Evolutionary conservation across 371 early-diverging fungal species (phyloP), one percentile per base, ranked within the genome.

Genomic region (Saksenaea vasiformis): DNA sequence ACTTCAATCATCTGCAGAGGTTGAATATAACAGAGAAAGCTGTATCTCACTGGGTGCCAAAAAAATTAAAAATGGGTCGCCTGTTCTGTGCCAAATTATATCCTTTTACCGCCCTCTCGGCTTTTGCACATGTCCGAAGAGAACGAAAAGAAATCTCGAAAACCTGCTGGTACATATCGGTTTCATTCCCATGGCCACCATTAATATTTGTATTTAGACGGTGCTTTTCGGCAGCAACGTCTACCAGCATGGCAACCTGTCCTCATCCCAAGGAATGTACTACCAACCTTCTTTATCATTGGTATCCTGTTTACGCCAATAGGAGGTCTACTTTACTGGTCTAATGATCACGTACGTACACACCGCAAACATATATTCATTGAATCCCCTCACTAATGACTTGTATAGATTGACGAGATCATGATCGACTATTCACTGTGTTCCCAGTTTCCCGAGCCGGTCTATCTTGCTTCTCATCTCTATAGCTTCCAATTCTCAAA

Each of bases 161-260:
- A 58, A 27, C 72, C 72, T 5, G 54, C 60, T 51, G 69, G 72
- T 68, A 69, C 10, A 17, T 39, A 22, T n/a, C n/a, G 10, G 17
- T 19, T 10, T 13, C 13, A 1, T 53, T 19, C n/a, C 14, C 38
- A 28, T 15, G 3, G 26, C 28, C 51, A 22, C 8, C 31, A 9
- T 31, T 54, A n/a, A 31, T 37, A 13, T 44, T 41, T 17, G n/a
- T 28, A 10, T 56, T 15, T 77, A 92, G 91, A 97, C 84, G 96
- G 96, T 36, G 95, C 96, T 17, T 97, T 97, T 79, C 91, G 94
- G 76, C 99, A 98, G 81, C 98, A 98, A 74, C 89, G 96, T 24
- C 87, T 98, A 71, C 95, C 94, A 72, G 95, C 97, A 9, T 98
- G 97, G 97, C 97, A 98, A 76, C 99, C 99, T 0, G 90, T 98